These are phyloP conservation scores for Aspergillus aculeatus DNA, from an alignment of 2,329 filamentous ascomycete genomes.

Conservation along the genomic window DNA sequence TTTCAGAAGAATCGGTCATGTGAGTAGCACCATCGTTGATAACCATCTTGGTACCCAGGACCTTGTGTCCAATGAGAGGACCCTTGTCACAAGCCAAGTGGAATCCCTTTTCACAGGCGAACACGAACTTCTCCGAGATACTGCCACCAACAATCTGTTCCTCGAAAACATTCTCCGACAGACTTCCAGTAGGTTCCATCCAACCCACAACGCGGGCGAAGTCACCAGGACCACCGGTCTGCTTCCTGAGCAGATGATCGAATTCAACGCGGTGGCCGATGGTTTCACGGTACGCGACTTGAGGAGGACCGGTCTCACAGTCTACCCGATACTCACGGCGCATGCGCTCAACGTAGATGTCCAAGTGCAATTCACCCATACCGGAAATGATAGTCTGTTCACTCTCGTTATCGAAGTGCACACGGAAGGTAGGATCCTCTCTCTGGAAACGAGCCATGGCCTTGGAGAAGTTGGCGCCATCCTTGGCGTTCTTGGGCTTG, in stretches of 20 bases:
- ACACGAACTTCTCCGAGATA: slow-evolving; percentile 94
- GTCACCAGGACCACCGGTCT: slow-evolving; percentile 92
- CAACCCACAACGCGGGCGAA: slow-evolving; percentile 89
- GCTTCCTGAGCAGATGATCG: slow-evolving; percentile 92
- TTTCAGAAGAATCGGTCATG: slow-evolving; percentile 96
- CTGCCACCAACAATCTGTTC: slow-evolving; percentile 82
- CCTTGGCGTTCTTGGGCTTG: slow-evolving; percentile 89
- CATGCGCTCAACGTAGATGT: slow-evolving; percentile 97
- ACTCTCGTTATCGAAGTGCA: slow-evolving; percentile 86
- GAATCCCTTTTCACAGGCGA: slow-evolving; percentile 94
- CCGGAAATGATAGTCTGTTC: slow-evolving; percentile 97
- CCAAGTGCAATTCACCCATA: slow-evolving; percentile 95
- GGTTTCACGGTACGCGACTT: slow-evolving; percentile 96
- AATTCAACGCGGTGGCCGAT: slow-evolving; percentile 77
- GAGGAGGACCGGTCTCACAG: slow-evolving; percentile 91
- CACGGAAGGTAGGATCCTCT: slow-evolving; percentile 95
- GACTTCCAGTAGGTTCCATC: slow-evolving; percentile 77
- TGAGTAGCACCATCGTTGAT: slow-evolving; percentile 96
- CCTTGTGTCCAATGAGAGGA: slow-evolving; percentile 86
- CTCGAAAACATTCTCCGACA: slow-evolving; percentile 79
- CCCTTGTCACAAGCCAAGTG: slow-evolving; percentile 77
- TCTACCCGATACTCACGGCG: slow-evolving; percentile 95
- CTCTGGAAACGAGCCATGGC: slow-evolving; percentile 98
- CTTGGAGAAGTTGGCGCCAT: slow-evolving; percentile 93
- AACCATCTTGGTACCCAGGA: slow-evolving; percentile 86